Conservation (phyloP, 1,284 basidiomycete genomes). For the Ganoderma sinense region DNA sequence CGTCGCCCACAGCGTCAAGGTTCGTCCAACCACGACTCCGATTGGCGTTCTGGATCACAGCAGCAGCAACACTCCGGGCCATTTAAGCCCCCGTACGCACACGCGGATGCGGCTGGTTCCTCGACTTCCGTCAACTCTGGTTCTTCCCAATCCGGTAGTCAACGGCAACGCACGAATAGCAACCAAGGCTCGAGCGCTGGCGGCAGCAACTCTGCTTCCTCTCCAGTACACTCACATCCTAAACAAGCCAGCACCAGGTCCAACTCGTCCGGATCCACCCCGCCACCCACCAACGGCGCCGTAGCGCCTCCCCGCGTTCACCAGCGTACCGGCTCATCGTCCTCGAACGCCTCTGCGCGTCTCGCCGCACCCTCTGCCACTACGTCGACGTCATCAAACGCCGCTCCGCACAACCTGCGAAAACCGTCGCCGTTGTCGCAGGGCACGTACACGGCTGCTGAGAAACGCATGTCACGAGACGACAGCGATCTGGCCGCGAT, state of each 20-base stretch:
- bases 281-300: conserved; percentile 38
- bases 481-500: conserved; percentile 74
- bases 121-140: conserved; percentile 78
- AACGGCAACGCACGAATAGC: conserved; percentile 71
- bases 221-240: conserved; percentile 35
- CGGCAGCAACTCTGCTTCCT: conserved; percentile 25
- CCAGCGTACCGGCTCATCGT: conserved; percentile 53
- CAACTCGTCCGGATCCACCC: conserved; percentile 34
- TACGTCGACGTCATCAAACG: conserved; percentile 42
- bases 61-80: conserved; percentile 42
- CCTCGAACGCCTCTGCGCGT: conserved; percentile 46
- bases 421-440: conserved; percentile 83
- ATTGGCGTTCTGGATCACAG: conserved; percentile 53
- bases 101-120: conserved; percentile 77
- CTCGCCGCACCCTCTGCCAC: conserved; percentile 32
- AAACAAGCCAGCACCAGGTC: conserved; percentile 39
- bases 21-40: conserved; percentile 47
- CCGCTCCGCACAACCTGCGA: conserved; percentile 52
- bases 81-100: conserved; percentile 72
- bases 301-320: conserved; percentile 44
- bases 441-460: conserved; percentile 66
- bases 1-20: conserved; percentile 69
- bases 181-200: conserved; percentile 39
- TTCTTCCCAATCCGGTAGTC: conserved; percentile 46
- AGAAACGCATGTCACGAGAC: conserved; percentile 81